Conservation (phyloP, 2,329 filamentous ascomycete species). For the Microascus cirrosus region DNA sequence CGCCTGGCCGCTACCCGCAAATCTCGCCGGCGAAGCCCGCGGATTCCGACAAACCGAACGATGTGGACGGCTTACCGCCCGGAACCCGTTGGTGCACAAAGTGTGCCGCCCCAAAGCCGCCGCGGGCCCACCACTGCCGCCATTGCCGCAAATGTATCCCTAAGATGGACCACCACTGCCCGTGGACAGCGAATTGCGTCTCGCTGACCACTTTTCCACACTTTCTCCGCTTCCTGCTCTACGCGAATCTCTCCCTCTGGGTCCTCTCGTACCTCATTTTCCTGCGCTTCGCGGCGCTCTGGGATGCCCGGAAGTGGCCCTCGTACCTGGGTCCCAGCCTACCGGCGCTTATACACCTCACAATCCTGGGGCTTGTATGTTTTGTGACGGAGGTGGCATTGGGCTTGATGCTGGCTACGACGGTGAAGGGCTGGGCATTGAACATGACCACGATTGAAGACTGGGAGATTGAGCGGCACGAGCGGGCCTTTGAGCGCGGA, state of each 20-base stretch:
- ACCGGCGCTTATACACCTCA: conserved; percentile 47
- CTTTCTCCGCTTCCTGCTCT: conserved; percentile 69
- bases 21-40: conserved; percentile 10
- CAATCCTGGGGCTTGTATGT: conserved; percentile 46
- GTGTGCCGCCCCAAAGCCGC: conserved; percentile 63
- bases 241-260: conserved; percentile 55
- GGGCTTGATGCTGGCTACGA: conserved; percentile 52
- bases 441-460: conserved; percentile 75
- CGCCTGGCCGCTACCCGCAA: conserved; percentile 41
- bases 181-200: conserved; percentile 77
- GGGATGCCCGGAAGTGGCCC: conserved; percentile 54
- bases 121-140: conserved; percentile 71
- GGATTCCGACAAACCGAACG: neutral
- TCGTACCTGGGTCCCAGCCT: conserved; percentile 62
- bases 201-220: conserved; percentile 73
- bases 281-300: conserved; percentile 47
- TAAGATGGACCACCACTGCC: conserved; percentile 80
- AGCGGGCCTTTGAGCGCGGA: conserved; percentile 37
- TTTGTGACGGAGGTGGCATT: conserved; percentile 51
- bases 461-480: conserved; percentile 61
- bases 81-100: conserved; percentile 58
- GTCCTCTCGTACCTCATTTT: conserved; percentile 49
- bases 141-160: conserved; percentile 64
- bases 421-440: conserved; percentile 47
- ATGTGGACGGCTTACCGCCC: neutral